Conservation (phyloP, 495 filamentous ascomycete species). For the Penicillium samsonianum region DNA sequence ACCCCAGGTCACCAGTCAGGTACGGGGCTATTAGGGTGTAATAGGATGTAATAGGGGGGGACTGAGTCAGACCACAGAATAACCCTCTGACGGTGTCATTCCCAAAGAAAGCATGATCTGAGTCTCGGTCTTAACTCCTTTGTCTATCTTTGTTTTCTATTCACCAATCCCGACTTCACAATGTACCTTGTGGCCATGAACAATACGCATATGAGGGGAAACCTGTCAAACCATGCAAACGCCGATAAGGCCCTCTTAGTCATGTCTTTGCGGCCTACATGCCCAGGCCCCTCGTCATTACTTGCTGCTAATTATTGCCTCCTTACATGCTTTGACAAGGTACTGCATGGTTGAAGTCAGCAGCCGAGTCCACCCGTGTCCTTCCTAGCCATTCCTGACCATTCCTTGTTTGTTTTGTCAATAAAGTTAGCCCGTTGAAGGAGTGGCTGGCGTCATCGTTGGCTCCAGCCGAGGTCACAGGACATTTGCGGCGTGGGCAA, state of each 20-base stretch:
- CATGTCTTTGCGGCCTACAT: neutral
- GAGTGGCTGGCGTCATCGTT: constrained; percentile 12
- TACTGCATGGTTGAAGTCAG: neutral
- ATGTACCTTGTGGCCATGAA: constrained; percentile 9
- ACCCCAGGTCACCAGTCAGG: constrained; percentile 18
- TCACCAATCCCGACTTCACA: constrained; percentile 11
- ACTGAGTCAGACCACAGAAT: constrained; percentile 13
- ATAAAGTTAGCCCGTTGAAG: constrained; percentile 4
- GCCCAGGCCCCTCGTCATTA: neutral
- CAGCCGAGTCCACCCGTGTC: constrained; percentile 1
- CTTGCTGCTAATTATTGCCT: neutral
- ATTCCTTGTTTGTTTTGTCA: constrained; percentile 7
- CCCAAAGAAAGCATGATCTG: constrained; percentile 3
- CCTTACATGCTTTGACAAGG: constrained; percentile 1
- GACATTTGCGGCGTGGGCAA: neutral
- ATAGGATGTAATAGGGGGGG: constrained; percentile 6
- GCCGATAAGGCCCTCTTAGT: constrained; percentile 12
- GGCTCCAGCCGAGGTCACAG: constrained; percentile 11
- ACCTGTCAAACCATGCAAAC: constrained; percentile 4
- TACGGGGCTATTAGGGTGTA: constrained; percentile 7
- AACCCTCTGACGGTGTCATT: constrained; percentile 23
- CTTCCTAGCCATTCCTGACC: neutral
- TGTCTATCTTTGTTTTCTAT: neutral
- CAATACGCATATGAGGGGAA: neutral
- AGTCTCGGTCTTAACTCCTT: neutral